Evolutionary conservation across 2,329 filamentous ascomycete genomes (phyloP), one percentile per base, ranked within the genome.

Genomic region (Thielaviopsis populi): DNA sequence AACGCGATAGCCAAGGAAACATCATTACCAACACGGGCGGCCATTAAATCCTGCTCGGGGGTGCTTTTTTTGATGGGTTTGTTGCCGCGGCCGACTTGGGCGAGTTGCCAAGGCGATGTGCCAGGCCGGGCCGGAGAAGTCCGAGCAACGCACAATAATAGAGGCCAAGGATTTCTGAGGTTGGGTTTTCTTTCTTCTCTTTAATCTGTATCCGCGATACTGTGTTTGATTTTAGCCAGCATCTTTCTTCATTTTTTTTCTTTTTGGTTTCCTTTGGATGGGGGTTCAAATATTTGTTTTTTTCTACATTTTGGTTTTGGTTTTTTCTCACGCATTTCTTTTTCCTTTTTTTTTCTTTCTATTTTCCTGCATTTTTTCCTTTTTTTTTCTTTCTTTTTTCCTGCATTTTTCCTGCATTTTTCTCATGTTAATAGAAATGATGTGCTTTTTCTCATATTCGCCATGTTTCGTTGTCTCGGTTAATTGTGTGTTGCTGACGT

Each of bases 151-250:
- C 50, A 54, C 50, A 17, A 54, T 54, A 54, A 27, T 54, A 54
- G 27, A 30, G 27, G 50, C 8, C 50, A 33, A 33, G 27, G 50
- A n/a, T 54, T 54, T 33, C 22, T 54, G 27, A 54, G 50, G 4
- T n/a, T 54, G 11, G 3, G 6, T 37, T 37, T 33, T 54, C 3
- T 54, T 17, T 54, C 48, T 33, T 33, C 50, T 50, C 46, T 50
- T 50, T 24, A 50, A 54, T 17, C 50, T 54, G 50, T 54, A 54
- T 54, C 50, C 50, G 50, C 15, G 50, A 54, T 54, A 54, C 50
- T 54, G 27, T 54, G 50, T 54, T 54, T 54, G 50, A 54, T 54
- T 54, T 54, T 30, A 54, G 50, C 50, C 50, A 33, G 50, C 50
- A 54, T 54, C 24, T 54, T 24, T 50, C 19, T 33, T 54, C 27